Conservation (phyloP, 2,329 filamentous ascomycete genomes). For the Myriosclerotinia curreyana region DNA sequence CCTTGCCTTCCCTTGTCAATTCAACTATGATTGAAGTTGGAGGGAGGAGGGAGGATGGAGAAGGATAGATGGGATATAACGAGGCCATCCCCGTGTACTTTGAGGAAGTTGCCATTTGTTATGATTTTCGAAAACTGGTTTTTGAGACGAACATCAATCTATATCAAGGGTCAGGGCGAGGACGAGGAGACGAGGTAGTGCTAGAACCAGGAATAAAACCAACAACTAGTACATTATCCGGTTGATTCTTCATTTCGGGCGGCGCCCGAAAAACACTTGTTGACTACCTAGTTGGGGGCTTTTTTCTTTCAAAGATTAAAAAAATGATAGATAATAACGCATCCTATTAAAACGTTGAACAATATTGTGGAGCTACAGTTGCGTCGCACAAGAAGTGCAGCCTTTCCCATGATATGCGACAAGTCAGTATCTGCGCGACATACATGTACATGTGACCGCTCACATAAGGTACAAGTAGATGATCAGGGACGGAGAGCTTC, state of each 20-base stretch:
- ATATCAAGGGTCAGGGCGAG: too few relatives aligned
- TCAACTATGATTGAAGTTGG: neutral
- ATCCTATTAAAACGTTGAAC: neutral
- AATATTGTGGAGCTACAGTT: neutral
- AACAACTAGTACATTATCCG: neutral
- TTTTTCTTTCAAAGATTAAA: neutral
- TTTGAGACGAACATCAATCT: neutral
- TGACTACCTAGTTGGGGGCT: neutral
- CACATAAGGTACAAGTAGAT: neutral
- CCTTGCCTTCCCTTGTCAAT: neutral
- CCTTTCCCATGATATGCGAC: neutral
- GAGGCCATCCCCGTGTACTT: neutral
- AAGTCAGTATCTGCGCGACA: conserved; percentile 3
- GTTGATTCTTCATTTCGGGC: conserved; percentile 1
- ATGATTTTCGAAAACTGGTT: neutral
- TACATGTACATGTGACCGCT: neutral
- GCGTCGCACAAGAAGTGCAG: neutral
- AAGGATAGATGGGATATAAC: neutral
- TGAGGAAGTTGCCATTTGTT: neutral
- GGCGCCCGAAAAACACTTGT: neutral
- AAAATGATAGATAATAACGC: conserved; percentile 9
- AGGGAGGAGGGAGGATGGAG: neutral
- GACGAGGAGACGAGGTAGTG: neutral
- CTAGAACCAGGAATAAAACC: neutral
- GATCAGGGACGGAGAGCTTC: neutral